Base-by-base conservation (phyloP, 2,329 filamentous ascomycete species). In the Raffaelea arxii region DNA sequence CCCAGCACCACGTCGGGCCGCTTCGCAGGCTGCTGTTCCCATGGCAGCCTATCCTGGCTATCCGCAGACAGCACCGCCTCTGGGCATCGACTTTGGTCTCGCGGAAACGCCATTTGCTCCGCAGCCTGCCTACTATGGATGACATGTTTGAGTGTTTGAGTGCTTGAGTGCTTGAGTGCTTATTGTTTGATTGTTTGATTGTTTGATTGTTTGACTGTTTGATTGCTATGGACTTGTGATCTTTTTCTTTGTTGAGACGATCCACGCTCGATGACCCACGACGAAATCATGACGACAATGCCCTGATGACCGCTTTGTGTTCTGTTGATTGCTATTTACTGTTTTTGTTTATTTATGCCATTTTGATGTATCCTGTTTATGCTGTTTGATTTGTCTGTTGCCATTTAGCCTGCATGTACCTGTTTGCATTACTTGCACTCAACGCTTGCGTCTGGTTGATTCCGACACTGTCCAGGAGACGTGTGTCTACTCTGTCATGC, bases 1-100 rank as follows among this genome's bases (percentile, higher is more conserved):
- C 11, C 59, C 68, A 23, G 60, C 66, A 50, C 72, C 69, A 24
- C 48, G 59, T 47, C 72, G 70, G 46, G 66, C 71, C 19, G 65
- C 64, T 25, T 78, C 75, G 49, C 73, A 74, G 49, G 67, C 74
- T 3, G 67, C n/a, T n/a, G 68, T 47, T 73, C 72, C 16, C 70
- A 61, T 36, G 32, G 32, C 53, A 55, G 59, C 2, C 64, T 64
- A n/a, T n/a, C n/a, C n/a, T n/a, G n/a, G n/a, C n/a, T n/a, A n/a
- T 21, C 49, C 53, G 39, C 47, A 44, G 27, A 49, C 45, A 21
- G 49, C 47, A 2, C 37, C 38, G 9, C 32, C 32, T 43, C 44
- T 38, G 53, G 49, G 6, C 14, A n/a, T 12, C 14, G 58, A 59
- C 37, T 37, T 46, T 35, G 49, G 51, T 10, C 50, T 50, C 30